These are phyloP conservation scores for Lactarius quietus DNA, from an alignment of 768 basidiomycete species.

Conservation along the genomic window DNA sequence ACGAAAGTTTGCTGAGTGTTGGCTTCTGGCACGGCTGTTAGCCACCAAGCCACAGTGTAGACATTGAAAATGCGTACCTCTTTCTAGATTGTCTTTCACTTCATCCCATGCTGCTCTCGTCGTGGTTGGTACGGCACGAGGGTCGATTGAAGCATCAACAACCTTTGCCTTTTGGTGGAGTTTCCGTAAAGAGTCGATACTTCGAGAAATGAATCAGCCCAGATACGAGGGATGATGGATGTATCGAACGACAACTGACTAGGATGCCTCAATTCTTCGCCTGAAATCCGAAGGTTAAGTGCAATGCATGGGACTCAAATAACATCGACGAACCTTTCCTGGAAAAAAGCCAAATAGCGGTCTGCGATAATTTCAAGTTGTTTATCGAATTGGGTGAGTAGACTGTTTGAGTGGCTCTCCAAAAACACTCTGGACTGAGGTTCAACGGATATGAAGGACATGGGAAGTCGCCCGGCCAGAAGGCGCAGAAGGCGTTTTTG, in stretches of 20 bases:
- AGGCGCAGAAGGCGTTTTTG: background rate
- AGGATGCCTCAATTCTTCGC: background rate
- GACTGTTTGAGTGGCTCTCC: background rate
- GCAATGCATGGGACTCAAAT: background rate
- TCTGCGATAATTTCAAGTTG: background rate
- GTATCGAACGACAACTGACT: background rate
- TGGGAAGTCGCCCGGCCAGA: background rate
- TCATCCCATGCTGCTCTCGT: background rate
- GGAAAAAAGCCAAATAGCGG: background rate
- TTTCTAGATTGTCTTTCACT: background rate
- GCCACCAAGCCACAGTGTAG: background rate
- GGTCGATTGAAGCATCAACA: background rate
- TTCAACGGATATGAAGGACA: background rate
- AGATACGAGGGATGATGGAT: background rate
- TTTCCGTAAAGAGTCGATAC: background rate
- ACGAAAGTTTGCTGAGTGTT: background rate
- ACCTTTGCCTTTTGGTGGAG: background rate
- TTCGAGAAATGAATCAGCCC: background rate
- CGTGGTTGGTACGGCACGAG: background rate
- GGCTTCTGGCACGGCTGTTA: background rate
- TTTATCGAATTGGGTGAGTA: background rate
- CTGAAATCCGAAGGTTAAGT: background rate
- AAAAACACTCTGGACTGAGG: background rate
- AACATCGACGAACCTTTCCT: background rate
- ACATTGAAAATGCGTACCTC: background rate